Percentiles rank a stretch among this genome's conserved stretches.
These are phyloP conservation scores for Monosporozyma servazzii DNA, from an alignment of 805 yeast species.

Conservation along the genomic window DNA sequence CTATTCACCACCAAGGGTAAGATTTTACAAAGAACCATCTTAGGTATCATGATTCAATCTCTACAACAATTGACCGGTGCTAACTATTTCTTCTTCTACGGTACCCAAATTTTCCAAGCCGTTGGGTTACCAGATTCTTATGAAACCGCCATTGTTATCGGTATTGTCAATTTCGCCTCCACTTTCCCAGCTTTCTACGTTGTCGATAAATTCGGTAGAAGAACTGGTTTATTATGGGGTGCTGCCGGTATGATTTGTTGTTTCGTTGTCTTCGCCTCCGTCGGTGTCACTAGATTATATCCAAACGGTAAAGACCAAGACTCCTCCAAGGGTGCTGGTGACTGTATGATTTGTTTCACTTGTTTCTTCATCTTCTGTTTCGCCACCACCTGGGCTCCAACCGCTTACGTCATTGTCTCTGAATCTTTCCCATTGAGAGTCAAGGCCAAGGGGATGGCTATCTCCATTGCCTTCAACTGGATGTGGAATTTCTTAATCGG, in stretches of 20 bases:
- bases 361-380: slow-evolving; percentile 63
- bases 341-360: slow-evolving; percentile 61
- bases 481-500: slow-evolving; percentile 58
- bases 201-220: slow-evolving; percentile 48
- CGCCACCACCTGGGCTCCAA: slow-evolving; percentile 70
- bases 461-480: slow-evolving; percentile 54
- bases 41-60: slow-evolving; percentile 49
- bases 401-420: slow-evolving; percentile 52
- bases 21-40: slow-evolving; percentile 36
- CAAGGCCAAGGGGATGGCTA: slow-evolving; percentile 44
- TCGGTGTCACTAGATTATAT: slow-evolving; percentile 44
- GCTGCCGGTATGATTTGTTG: slow-evolving; percentile 41
- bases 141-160: slow-evolving; percentile 50
- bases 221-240: slow-evolving; percentile 41
- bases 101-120: slow-evolving; percentile 53
- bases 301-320: slow-evolving; percentile 31
- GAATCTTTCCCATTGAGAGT: slow-evolving; percentile 68
- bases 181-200: slow-evolving; percentile 44
- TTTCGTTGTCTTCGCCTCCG: slow-evolving; percentile 43
- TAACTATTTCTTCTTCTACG: slow-evolving; percentile 60
- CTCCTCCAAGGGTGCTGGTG: slow-evolving; percentile 48
- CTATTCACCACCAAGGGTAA: slow-evolving; percentile 61
- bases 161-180: slow-evolving; percentile 52
- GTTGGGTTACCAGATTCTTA: slow-evolving; percentile 53
- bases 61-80: slow-evolving; percentile 55